A percentile compares a stretch with the other conserved stretches of the same genome.
Conservation (phyloP, 164 flowering plant species). For the Houttuynia cordata region DNA sequence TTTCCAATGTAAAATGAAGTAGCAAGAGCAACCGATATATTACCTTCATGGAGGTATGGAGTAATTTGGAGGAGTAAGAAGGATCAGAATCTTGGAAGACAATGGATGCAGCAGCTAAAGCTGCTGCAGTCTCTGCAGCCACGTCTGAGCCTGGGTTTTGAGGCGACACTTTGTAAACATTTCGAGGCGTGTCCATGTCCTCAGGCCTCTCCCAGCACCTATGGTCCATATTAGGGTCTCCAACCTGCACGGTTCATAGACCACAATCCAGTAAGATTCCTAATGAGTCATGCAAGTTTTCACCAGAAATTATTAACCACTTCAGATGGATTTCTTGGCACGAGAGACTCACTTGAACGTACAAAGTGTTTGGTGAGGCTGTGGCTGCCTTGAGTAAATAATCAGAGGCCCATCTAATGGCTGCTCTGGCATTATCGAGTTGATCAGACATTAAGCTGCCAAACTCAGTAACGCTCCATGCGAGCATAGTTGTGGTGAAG, state of each 20-base stretch:
- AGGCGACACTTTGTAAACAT: slow-evolving; percentile 5
- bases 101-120: slow-evolving; percentile 56
- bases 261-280: too few species aligned
- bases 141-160: slow-evolving; percentile 60
- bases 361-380: not conserved
- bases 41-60: slow-evolving; percentile 31
- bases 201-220: slow-evolving; percentile 81
- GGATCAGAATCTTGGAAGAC: slow-evolving; percentile 26
- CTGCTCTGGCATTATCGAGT: slow-evolving; percentile 27
- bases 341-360: slow-evolving; percentile 1
- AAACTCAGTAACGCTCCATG: slow-evolving; percentile 67
- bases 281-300: too few species aligned
- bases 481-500: slow-evolving; percentile 52
- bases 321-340: not conserved
- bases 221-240: slow-evolving; percentile 59
- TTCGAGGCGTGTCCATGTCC: slow-evolving; percentile 59
- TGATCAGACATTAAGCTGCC: slow-evolving; percentile 39
- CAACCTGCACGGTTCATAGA: slow-evolving; percentile 32
- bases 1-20: not conserved
- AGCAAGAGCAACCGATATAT: not conserved
- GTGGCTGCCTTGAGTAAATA: slow-evolving; percentile 48
- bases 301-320: too few species aligned
- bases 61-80: slow-evolving; percentile 31
- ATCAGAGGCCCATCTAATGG: slow-evolving; percentile 69
- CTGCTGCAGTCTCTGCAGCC: slow-evolving; percentile 65